Percentiles rank a stretch among this genome's conserved stretches.
Evolutionary conservation across 495 filamentous ascomycete genomes (phyloP).

Genomic region (Penicillium macrosclerotiorum): DNA sequence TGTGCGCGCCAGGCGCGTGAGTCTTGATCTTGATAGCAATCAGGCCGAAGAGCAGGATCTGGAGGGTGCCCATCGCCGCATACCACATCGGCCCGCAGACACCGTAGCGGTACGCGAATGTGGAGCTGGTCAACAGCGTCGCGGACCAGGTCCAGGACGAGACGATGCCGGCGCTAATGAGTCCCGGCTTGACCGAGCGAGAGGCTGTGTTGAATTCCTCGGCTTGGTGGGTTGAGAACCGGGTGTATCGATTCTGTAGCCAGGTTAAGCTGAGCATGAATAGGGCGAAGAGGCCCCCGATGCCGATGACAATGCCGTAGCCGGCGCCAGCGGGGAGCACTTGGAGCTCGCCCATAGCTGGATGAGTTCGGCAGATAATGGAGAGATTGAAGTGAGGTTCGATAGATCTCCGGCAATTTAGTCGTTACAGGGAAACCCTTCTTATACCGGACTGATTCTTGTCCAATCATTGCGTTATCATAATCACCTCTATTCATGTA

Average conservation of each 20-base stretch:
- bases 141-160: slow-evolving; percentile 47
- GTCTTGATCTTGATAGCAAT: slow-evolving; percentile 43
- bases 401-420: neutral
- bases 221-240: slow-evolving; percentile 40
- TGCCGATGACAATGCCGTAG: slow-evolving; percentile 51
- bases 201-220: slow-evolving; percentile 54
- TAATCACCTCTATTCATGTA: neutral
- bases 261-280: slow-evolving; percentile 45
- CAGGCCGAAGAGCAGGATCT: slow-evolving; percentile 43
- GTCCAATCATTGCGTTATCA: no score
- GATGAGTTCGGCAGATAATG: no score
- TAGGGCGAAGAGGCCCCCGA: slow-evolving; percentile 44
- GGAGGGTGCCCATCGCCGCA: slow-evolving; percentile 39
- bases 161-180: slow-evolving; percentile 50
- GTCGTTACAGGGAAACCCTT: neutral
- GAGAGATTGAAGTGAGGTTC: neutral
- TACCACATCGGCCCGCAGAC: slow-evolving; percentile 50
- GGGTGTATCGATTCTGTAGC: slow-evolving; percentile 48
- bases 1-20: slow-evolving; percentile 38
- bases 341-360: slow-evolving; percentile 19
- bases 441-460: no score
- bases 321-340: slow-evolving; percentile 34
- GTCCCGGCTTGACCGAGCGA: slow-evolving; percentile 45
- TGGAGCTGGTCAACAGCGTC: slow-evolving; percentile 42
- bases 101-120: slow-evolving; percentile 50